Percentiles rank a stretch among this genome's conserved stretches.
Conservation (phyloP, 169 alveolate genomes). For the Plasmodium vivax region DNA sequence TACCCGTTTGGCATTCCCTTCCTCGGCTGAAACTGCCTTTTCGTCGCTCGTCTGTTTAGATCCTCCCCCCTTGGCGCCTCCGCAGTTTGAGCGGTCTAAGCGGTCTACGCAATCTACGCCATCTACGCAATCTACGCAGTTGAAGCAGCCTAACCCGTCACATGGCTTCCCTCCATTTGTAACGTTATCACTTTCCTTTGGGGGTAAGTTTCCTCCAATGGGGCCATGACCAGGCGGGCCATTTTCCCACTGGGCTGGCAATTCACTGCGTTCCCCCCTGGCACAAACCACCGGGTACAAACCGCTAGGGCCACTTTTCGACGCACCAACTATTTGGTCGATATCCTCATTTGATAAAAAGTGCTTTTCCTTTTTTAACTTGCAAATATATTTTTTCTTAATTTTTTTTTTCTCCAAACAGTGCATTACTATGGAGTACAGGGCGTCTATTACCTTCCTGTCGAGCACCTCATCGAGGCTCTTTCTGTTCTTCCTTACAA, state of each 20-base stretch:
- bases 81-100: background rate
- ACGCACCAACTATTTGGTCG: conserved; percentile 1
- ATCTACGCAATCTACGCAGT: background rate
- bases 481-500: conserved; percentile 22
- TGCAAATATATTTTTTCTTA: conserved; percentile 36
- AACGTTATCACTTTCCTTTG: background rate
- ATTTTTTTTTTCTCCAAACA: conserved; percentile 52
- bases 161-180: background rate
- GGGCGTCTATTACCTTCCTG: conserved; percentile 23
- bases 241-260: background rate
- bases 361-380: conserved; percentile 30
- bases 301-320: background rate
- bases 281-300: background rate
- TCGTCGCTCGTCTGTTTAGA: background rate
- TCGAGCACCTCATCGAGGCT: conserved; percentile 16
- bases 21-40: background rate
- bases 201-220: background rate
- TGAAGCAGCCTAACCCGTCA: background rate
- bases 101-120: too few species aligned
- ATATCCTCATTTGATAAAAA: conserved; percentile 41
- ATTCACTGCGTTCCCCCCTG: background rate
- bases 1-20: background rate
- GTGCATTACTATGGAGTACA: conserved; percentile 45
- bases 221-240: background rate
- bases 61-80: background rate